Base-by-base conservation (phyloP, 106 monocot species). In the Triglochin maritima region DNA sequence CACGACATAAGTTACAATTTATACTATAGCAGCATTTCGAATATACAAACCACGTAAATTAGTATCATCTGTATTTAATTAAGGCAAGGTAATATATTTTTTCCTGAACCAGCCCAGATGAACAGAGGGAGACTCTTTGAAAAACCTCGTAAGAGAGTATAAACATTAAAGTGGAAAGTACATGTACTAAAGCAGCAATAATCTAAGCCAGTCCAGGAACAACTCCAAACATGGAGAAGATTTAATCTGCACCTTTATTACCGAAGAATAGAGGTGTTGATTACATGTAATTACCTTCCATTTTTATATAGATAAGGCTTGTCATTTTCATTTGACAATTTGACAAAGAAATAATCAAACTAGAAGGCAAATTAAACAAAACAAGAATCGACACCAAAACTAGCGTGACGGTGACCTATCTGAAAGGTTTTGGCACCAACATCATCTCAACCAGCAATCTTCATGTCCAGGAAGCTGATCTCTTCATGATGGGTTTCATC, bases 401-500 rank as follows among this genome's bases (percentile, higher is more conserved):
- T 29, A 29, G 29, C 1, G 29, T 29, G 29, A 29, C 29, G 0
- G 29, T 29, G 29, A 29, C 29, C 29, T 29, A 29, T 29, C 29
- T 29, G 29, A 29, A 29, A 29, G 29, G 29, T 0, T 29, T 29
- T 29, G 29, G 29, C 29, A 29, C 29, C 29, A 29, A 29, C 29
- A 29, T 29, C 29, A 29, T 29, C 29, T 29, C 29, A 1, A 29
- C 29, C 29, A 29, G 29, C 29, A 29, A 29, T 1, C 29, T 29
- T 29, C 29, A 29, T 29, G 73, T 92, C 85, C 87, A 92, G 4
- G 90, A 92, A 45, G 80, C 41, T 1, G 87, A 92, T 63, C 87
- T 78, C 77, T 77, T 92, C 0, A 87, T 56, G 29, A 81, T n/a
- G 9, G 82, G 87, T 60, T 85, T 84, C 80, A 85, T 91, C 4